These are phyloP conservation scores for Spizellomyces punctatus DNA, from an alignment of 192 early-diverging fungal genomes.

Conservation along the genomic window DNA sequence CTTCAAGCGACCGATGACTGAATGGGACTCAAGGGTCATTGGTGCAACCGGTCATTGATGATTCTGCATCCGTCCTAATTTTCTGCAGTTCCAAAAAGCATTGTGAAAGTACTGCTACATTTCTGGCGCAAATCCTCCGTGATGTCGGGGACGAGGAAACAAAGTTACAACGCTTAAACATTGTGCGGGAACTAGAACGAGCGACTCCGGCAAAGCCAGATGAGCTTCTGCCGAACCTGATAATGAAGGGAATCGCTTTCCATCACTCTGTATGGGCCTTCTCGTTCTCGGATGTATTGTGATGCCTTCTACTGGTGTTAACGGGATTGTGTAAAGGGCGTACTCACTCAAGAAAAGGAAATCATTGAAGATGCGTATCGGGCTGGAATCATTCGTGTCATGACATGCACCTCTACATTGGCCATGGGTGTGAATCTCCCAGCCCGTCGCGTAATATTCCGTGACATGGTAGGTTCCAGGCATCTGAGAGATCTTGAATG, in stretches of 20 bases:
- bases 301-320: neutral
- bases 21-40: slow-evolving; percentile 18
- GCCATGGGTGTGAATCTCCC: slow-evolving; percentile 47
- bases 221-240: slow-evolving; percentile 21
- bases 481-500: slow-evolving; percentile 12
- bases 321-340: neutral
- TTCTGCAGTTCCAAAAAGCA: slow-evolving; percentile 40
- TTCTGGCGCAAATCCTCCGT: slow-evolving; percentile 7
- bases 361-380: slow-evolving; percentile 47
- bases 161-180: slow-evolving; percentile 6
- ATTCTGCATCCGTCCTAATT: slow-evolving; percentile 31
- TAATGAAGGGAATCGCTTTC: slow-evolving; percentile 38
- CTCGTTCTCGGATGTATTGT: neutral
- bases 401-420: slow-evolving; percentile 42
- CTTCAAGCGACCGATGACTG: neutral
- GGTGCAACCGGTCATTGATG: slow-evolving; percentile 10
- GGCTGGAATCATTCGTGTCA: slow-evolving; percentile 32
- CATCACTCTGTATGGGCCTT: slow-evolving; percentile 31
- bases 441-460: slow-evolving; percentile 44
- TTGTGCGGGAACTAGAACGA: slow-evolving; percentile 22
- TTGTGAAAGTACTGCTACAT: slow-evolving; percentile 35
- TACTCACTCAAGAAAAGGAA: slow-evolving; percentile 40
- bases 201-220: slow-evolving; percentile 31
- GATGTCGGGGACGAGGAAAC: neutral
- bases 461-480: slow-evolving; percentile 8